Evolutionary conservation across 768 basidiomycete species (phyloP).

Genomic region (Mycena vitilis): DNA sequence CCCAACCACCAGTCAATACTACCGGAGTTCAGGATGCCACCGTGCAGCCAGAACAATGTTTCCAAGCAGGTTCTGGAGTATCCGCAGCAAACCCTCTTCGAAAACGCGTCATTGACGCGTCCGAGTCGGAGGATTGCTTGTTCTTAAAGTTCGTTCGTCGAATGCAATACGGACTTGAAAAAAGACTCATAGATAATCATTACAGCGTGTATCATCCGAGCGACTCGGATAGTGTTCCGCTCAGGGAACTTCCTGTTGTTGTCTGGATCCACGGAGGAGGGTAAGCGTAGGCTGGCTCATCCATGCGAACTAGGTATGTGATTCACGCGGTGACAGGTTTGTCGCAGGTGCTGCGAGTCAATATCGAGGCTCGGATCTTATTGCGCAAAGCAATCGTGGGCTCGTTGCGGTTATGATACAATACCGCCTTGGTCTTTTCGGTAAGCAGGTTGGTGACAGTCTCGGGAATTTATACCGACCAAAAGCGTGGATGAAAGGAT

Average conservation of each 20-base stretch:
- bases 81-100: conserved; percentile 20
- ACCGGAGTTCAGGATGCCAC: conserved; percentile 17
- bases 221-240: neutral
- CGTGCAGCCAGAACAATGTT: conserved; percentile 12
- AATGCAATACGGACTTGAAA: neutral
- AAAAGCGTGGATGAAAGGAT: conserved; percentile 32
- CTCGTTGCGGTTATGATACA: conserved; percentile 40
- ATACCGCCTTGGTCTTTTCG: conserved; percentile 40
- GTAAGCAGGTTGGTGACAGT: neutral
- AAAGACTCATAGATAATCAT: neutral
- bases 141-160: conserved; percentile 42
- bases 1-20: conserved; percentile 24
- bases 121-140: conserved; percentile 50
- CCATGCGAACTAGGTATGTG: neutral
- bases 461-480: neutral
- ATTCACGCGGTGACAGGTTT: neutral
- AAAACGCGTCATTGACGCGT: conserved; percentile 6
- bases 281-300: neutral
- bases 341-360: neutral
- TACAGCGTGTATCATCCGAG: conserved; percentile 22
- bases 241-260: conserved; percentile 36
- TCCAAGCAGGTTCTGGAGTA: conserved; percentile 1
- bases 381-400: conserved; percentile 32
- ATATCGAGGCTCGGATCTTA: conserved; percentile 33
- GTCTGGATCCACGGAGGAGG: conserved; percentile 41